Base-by-base conservation (phyloP, 306 rosid genomes). In the Begonia masoniana region DNA sequence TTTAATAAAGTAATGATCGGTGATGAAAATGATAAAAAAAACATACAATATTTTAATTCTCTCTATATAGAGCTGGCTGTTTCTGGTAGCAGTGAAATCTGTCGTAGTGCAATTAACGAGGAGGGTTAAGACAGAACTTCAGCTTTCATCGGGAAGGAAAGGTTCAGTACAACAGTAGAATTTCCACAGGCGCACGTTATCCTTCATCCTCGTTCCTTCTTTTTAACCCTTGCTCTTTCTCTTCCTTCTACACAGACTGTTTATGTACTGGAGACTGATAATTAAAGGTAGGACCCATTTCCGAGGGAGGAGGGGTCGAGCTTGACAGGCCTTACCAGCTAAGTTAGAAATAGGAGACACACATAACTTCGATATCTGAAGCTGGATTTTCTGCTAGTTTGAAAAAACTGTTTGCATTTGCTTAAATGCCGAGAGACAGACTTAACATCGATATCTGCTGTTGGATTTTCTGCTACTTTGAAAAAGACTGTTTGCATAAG, bases 111-210 rank as follows among this genome's bases (percentile, higher is more conserved):
- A 65, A 55, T 62, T 65, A 64, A 64, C 81, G 70, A 74, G 68
- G 72, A 61, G 48, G 55, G 55, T 31, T 31, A 59, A 46, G 47
- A n/a, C 19, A 50, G 12, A 51, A 17, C 14, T 14, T 10, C 10
- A 23, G 52, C 45, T 55, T 64, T 71, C 78, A 71, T 81, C 47
- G 93, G 93, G 87, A 83, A 83, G 80, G 82, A 70, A 83, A 82
- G 58, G 26, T 41, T 14, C 52, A 16, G 55, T 51, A 64, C 50
- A 62, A 49, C 50, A 72, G 77, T 65, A 50, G 64, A 45, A 72
- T 70, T 76, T 67, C 77, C 72, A 77, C 74, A 61, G 52, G 60
- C 67, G 71, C 82, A 79, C 86, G 83, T 74, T 74, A 68, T 74
- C 61, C 79, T 67, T 54, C 47, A 21, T 24, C 14, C 36, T 21